Percentiles rank a stretch among this genome's conserved stretches.
phyloP scores from a whole-genome alignment of 1,139 yeast species.

The Citeromyces siamensis region DNA sequence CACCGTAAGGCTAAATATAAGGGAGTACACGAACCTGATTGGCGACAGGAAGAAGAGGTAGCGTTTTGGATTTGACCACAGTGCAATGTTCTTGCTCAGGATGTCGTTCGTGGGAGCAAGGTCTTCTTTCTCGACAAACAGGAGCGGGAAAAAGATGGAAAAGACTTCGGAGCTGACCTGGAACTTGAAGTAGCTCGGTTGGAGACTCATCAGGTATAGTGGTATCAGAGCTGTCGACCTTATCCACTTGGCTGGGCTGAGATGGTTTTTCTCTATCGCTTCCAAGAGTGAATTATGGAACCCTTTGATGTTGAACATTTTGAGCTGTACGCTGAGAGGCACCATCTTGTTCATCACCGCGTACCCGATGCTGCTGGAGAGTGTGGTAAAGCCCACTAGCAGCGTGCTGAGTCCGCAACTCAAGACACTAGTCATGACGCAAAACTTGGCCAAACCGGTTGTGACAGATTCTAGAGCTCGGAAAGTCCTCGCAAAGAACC shows the following conservation, averaged over 20 bases:
- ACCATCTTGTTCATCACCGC: slow-evolving; percentile 14
- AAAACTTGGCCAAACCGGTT: slow-evolving; percentile 11
- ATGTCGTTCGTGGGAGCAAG: too few relatives aligned
- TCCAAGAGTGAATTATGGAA: slow-evolving; percentile 11
- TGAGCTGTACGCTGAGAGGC: slow-evolving; percentile 20
- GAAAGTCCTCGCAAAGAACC: background rate
- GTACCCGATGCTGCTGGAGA: slow-evolving; percentile 20
- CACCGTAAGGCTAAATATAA: slow-evolving; percentile 26
- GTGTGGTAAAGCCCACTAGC: slow-evolving; percentile 16
- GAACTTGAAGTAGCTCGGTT: slow-evolving; percentile 7
- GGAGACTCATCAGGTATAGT: slow-evolving; percentile 11
- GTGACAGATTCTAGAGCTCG: slow-evolving; percentile 13
- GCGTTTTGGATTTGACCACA: slow-evolving; percentile 11
- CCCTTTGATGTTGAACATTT: slow-evolving; percentile 20
- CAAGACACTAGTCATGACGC: slow-evolving; percentile 10
- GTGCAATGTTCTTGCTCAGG: slow-evolving; percentile 6
- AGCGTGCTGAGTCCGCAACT: slow-evolving; percentile 11
- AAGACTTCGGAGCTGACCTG: slow-evolving; percentile 7
- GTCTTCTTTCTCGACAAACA: slow-evolving; percentile 6
- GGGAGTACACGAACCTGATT: slow-evolving; percentile 25
- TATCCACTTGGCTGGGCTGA: slow-evolving; percentile 12
- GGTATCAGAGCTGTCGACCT: slow-evolving; percentile 13
- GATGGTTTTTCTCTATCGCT: slow-evolving; percentile 17
- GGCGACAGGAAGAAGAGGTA: slow-evolving; percentile 16
- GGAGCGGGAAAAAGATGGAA: slow-evolving; percentile 9